A percentile compares a stretch with the other conserved stretches of the same genome.
Conservation (phyloP, 768 basidiomycete genomes). For the Amanita rubescens region DNA sequence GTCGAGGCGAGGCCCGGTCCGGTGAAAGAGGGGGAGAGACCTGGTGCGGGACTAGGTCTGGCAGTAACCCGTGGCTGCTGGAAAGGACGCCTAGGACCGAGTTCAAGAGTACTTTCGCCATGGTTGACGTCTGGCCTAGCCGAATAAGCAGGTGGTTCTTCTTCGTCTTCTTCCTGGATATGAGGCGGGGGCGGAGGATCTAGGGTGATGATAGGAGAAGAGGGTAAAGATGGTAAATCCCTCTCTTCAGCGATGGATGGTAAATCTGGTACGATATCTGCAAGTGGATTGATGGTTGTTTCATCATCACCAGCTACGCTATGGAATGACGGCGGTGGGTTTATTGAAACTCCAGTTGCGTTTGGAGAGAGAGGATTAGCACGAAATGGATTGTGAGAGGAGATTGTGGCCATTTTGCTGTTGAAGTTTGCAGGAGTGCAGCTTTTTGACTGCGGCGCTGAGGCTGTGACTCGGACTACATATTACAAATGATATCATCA, state of each 20-base stretch:
- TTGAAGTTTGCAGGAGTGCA: too few species aligned
- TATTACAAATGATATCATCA: too few species aligned
- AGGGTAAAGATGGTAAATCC: conserved; percentile 7
- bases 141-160: conserved; percentile 74
- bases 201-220: conserved; percentile 6
- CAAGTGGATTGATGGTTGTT: neutral
- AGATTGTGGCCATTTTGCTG: neutral
- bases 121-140: conserved; percentile 39
- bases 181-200: neutral
- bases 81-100: conserved; percentile 59
- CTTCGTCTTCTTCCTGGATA: conserved; percentile 19
- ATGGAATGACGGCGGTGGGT: neutral
- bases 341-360: conserved; percentile 16
- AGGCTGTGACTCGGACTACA: too few species aligned
- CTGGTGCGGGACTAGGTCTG: neutral
- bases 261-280: neutral
- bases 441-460: too few species aligned
- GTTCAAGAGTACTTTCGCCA: conserved; percentile 58
- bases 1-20: neutral
- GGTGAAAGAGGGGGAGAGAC: neutral
- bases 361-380: conserved; percentile 21
- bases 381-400: conserved; percentile 27
- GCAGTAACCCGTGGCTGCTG: conserved; percentile 23
- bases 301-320: conserved; percentile 1
- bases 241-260: neutral